A percentile compares a stretch with the other conserved stretches of the same genome.
phyloP scores from a whole-genome alignment of 2,329 filamentous ascomycete species.

The Monosporascus sp. region DNA sequence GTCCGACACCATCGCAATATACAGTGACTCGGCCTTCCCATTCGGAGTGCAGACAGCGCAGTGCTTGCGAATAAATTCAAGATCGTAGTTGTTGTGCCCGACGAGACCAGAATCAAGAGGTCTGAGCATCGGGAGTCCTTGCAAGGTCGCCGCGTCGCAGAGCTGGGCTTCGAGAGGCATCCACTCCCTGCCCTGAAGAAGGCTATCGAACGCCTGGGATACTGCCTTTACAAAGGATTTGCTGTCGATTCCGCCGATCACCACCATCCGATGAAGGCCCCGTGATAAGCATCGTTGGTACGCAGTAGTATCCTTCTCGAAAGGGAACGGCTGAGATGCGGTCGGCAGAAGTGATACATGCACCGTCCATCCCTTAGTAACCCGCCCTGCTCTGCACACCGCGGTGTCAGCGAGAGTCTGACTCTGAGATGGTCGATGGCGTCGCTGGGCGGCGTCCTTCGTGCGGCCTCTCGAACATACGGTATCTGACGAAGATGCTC shows the following conservation, averaged over 20 bases:
- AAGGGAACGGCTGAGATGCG: slow-evolving; percentile 49
- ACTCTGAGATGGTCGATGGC: slow-evolving; percentile 2
- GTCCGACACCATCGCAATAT: slow-evolving; percentile 51
- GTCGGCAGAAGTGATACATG: slow-evolving; percentile 55
- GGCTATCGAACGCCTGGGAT: slow-evolving; percentile 40
- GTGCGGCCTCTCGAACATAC: slow-evolving; percentile 15
- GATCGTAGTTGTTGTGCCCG: slow-evolving; percentile 35
- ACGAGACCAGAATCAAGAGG: slow-evolving; percentile 41
- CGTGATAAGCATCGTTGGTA: slow-evolving; percentile 57
- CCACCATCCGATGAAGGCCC: slow-evolving; percentile 53
- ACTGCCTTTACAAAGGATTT: slow-evolving; percentile 45
- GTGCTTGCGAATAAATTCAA: slow-evolving; percentile 45
- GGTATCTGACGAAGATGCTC: slow-evolving; percentile 20
- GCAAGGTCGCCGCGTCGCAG: slow-evolving; percentile 48
- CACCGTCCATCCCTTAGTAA: slow-evolving; percentile 44
- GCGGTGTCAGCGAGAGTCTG: slow-evolving; percentile 16
- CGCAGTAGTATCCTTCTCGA: slow-evolving; percentile 55
- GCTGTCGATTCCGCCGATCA: slow-evolving; percentile 43
- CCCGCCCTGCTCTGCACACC: slow-evolving; percentile 25
- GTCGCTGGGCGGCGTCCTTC: not conserved
- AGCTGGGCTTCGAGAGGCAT: slow-evolving; percentile 53
- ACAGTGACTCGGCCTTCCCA: slow-evolving; percentile 53
- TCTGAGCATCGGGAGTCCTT: slow-evolving; percentile 55
- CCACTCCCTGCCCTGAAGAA: slow-evolving; percentile 48
- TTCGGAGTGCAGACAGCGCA: slow-evolving; percentile 51